Conservation (phyloP, 257 asterid genomes). For the Solanum bulbocastanum region DNA sequence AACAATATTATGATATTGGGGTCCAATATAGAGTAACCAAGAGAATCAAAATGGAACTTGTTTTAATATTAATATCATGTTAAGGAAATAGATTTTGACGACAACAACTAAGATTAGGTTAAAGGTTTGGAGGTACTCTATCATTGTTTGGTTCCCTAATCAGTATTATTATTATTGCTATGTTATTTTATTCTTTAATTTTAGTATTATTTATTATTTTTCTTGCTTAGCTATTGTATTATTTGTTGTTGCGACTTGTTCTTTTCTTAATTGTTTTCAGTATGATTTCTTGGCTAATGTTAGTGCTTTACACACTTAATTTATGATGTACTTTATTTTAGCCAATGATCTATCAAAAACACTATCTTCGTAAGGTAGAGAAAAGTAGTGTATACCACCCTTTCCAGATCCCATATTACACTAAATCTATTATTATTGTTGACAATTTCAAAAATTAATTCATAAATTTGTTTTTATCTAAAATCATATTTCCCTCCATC, state of each 20-base stretch:
- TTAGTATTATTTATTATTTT: not conserved
- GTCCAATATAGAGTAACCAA: not conserved
- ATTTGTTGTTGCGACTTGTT: too few relatives aligned
- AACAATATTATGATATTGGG: too few relatives aligned
- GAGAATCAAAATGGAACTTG: not conserved
- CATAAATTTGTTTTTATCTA: too few relatives aligned
- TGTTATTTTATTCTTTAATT: not conserved
- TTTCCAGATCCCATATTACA: not conserved
- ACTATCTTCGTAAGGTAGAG: not conserved
- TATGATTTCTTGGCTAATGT: not conserved
- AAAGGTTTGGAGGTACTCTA: too few relatives aligned
- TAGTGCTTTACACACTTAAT: not conserved
- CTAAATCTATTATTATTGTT: too few relatives aligned
- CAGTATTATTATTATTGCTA: not conserved
- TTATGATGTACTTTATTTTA: not conserved
- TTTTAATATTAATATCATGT: not conserved
- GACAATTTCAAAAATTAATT: not conserved
- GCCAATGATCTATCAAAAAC: not conserved
- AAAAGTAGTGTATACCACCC: too few relatives aligned
- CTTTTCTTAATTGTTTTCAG: not conserved
- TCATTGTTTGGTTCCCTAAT: not conserved
- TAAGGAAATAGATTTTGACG: not conserved
- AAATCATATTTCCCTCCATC: not conserved
- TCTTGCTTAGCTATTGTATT: too few relatives aligned
- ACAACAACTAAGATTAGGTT: not conserved